These are phyloP conservation scores for Aspergillus mulundensis DNA, from an alignment of 495 filamentous ascomycete species.

Conservation along the genomic window DNA sequence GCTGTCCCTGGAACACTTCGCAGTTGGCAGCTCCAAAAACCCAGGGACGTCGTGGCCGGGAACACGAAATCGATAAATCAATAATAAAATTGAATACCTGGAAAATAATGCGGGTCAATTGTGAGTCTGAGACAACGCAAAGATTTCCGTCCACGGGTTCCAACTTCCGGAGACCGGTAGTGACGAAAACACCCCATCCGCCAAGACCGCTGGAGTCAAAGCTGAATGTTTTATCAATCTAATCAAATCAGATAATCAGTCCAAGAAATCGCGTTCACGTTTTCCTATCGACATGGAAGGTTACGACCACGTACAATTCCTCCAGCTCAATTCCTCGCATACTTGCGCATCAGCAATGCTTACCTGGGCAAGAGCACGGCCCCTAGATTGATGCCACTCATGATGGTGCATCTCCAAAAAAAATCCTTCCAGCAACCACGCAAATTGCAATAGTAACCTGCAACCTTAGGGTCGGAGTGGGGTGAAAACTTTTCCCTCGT, in stretches of 20 bases:
- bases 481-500: background rate
- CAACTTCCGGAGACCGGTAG: too few relatives aligned
- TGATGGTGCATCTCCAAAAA: too few relatives aligned
- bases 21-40: background rate
- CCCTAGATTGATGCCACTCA: too few relatives aligned
- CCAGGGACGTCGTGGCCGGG: too few relatives aligned
- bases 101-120: background rate
- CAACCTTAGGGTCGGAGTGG: background rate
- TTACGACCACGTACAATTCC: too few relatives aligned
- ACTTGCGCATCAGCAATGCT: too few relatives aligned
- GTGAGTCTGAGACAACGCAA: background rate
- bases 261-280: background rate
- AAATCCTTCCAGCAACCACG: background rate
- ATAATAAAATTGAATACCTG: too few relatives aligned
- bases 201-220: background rate
- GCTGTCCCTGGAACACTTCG: background rate
- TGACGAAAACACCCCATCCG: background rate
- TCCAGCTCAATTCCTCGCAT: too few relatives aligned
- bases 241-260: conserved; percentile 4
- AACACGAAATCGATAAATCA: too few relatives aligned
- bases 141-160: background rate
- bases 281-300: too few relatives aligned
- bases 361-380: too few relatives aligned
- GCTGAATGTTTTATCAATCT: background rate
- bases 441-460: background rate